Conservation (phyloP, 805 yeast species). For the Saccharomycopsis babjevae region DNA sequence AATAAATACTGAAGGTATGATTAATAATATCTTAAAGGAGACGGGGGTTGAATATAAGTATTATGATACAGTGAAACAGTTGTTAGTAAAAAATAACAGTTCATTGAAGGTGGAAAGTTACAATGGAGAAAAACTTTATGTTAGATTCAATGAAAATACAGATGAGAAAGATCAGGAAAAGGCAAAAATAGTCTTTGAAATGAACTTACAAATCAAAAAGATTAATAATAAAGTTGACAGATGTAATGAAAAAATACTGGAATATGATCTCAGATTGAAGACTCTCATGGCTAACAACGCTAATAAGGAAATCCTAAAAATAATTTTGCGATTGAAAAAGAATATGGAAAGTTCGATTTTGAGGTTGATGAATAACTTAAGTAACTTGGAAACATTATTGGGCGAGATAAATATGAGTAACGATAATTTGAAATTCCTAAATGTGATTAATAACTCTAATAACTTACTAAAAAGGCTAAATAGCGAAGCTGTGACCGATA, state of each 20-base stretch:
- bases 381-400: conserved; percentile 10
- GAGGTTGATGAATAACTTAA: conserved; percentile 9
- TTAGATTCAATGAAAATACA: background rate
- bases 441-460: conserved; percentile 11
- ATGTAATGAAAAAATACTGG: conserved; percentile 1
- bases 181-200: background rate
- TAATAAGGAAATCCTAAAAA: conserved; percentile 12
- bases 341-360: conserved; percentile 6
- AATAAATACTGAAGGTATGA: background rate
- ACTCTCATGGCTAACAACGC: background rate
- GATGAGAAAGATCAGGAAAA: background rate
- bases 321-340: conserved; percentile 10
- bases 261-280: conserved; percentile 5
- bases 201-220: background rate
- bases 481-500: conserved; percentile 7
- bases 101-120: background rate
- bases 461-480: conserved; percentile 12
- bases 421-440: conserved; percentile 10
- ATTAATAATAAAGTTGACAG: conserved; percentile 4
- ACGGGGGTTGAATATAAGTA: background rate
- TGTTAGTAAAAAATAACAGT: background rate
- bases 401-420: conserved; percentile 6
- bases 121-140: background rate
- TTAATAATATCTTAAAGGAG: background rate
- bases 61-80: background rate